Evolutionary conservation across 495 filamentous ascomycete species (phyloP), one percentile per base, ranked within the genome.

Genomic region (Podospora appendiculata): DNA sequence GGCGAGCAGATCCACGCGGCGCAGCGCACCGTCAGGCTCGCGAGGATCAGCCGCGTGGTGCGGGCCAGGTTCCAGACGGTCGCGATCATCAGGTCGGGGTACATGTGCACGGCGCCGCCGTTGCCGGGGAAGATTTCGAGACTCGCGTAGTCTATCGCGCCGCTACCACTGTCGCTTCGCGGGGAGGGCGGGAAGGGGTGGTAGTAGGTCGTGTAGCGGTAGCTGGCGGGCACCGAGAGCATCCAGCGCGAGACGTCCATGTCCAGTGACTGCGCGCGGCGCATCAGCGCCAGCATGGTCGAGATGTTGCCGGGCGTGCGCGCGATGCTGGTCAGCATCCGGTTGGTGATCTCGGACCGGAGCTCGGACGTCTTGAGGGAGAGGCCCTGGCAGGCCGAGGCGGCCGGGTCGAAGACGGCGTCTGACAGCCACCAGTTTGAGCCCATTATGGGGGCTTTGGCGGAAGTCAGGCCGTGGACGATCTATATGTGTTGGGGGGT

Each of bases 371-470:
- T 59, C 25, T 63, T 57, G 40, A 81, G 71, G 58, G 66, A 70
- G 4, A 81, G 58, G 8, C 64, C 62, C 47, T 75, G 70, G 51
- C 67, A 71, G 16, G 61, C 54, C 1, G 66, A 50, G 6, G 69
- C 76, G n/a, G 57, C 60, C 32, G 65, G 53, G 54, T 77, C 69
- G 50, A 63, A 56, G 16, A 70, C 61, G 7, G 66, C 64, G 41
- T 73, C 72, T 46, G 62, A 48, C 8, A 76, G 52, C 78, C 78
- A 81, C 75, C 74, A 79, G n/a, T 78, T 74, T 0, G 59, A 45
- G 12, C 73, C 74, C 65, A 76, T 70, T n/a, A 56, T 42, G 6
- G 75, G 77, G 0, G 74, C 32, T 16, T 67, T 74, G n/a, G 65
- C 67, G 0, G 75, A 60, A 1, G 70, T 67, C 38, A 79, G 63